Evolutionary conservation across 169 alveolate genomes (phyloP).

Genomic region (Theileria orientalis): DNA sequence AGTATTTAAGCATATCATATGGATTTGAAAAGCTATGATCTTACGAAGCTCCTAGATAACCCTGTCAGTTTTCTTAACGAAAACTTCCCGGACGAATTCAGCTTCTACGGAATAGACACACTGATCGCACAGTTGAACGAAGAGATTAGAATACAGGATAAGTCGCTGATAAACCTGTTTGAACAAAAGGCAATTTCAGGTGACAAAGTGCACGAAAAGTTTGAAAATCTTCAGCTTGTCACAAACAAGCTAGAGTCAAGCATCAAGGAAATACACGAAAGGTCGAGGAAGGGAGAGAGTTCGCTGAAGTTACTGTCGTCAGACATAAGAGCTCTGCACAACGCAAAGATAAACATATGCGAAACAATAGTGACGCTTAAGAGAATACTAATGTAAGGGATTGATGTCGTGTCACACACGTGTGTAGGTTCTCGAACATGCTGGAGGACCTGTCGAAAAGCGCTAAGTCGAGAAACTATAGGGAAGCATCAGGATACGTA

Average conservation of each 20-base stretch:
- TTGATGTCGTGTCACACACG: not conserved
- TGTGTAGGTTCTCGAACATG: slow-evolving; percentile 39
- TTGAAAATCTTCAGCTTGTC: slow-evolving; percentile 54
- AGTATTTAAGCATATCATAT: not conserved
- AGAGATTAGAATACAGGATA: slow-evolving; percentile 49
- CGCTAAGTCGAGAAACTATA: slow-evolving; percentile 43
- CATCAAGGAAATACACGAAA: slow-evolving; percentile 42
- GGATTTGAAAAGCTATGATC: slow-evolving; percentile 22
- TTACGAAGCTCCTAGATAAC: slow-evolving; percentile 42
- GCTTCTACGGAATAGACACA: slow-evolving; percentile 45
- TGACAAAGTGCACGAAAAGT: slow-evolving; percentile 42
- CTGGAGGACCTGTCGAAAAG: slow-evolving; percentile 41
- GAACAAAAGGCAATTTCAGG: slow-evolving; percentile 58
- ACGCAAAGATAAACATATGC: slow-evolving; percentile 59
- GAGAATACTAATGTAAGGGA: slow-evolving; percentile 35
- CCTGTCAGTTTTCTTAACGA: slow-evolving; percentile 52
- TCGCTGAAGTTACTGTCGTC: slow-evolving; percentile 54
- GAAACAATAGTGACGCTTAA: slow-evolving; percentile 47
- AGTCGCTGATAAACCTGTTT: slow-evolving; percentile 29
- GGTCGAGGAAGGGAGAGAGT: slow-evolving; percentile 44
- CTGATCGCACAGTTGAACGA: slow-evolving; percentile 40
- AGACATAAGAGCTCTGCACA: slow-evolving; percentile 52
- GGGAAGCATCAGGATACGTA: slow-evolving; percentile 41
- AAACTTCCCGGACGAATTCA: slow-evolving; percentile 57
- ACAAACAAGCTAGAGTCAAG: slow-evolving; percentile 50